These are phyloP conservation scores for Monosporascus sp. DNA, from an alignment of 2,329 filamentous ascomycete species.

Conservation along the genomic window DNA sequence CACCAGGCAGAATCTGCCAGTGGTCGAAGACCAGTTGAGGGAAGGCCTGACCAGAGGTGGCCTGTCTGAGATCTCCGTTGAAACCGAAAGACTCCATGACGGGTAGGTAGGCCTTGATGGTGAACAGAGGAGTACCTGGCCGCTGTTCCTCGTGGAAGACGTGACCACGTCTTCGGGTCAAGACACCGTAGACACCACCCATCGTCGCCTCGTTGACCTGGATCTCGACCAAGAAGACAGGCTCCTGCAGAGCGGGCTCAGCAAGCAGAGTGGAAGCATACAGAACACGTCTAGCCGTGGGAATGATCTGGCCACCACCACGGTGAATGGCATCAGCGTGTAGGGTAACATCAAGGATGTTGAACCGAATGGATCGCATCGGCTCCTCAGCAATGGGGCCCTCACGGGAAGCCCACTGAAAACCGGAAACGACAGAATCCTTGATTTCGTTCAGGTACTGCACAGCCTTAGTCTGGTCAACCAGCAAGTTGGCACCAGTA, in stretches of 20 bases:
- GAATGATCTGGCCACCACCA: slow-evolving; percentile 98
- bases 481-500: slow-evolving; percentile 93
- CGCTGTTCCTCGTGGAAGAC: slow-evolving; percentile 98
- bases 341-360: slow-evolving; percentile 98
- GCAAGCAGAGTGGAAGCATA: slow-evolving; percentile 90
- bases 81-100: slow-evolving; percentile 99
- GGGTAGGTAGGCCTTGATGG: slow-evolving; percentile 94
- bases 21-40: slow-evolving; percentile 98
- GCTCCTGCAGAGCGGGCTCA: slow-evolving; percentile 87
- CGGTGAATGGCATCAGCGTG: slow-evolving; percentile 99
- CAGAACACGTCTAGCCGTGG: slow-evolving; percentile 93
- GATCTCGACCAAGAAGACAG: slow-evolving; percentile 98
- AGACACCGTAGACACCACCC: slow-evolving; percentile 99
- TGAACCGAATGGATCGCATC: slow-evolving; percentile 95
- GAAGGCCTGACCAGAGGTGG: slow-evolving; percentile 97
- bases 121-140: slow-evolving; percentile 98
- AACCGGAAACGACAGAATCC: slow-evolving; percentile 98
- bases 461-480: slow-evolving; percentile 99
- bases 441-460: slow-evolving; percentile 99
- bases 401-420: slow-evolving; percentile 99
- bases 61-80: slow-evolving; percentile 91
- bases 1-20: slow-evolving; percentile 94
- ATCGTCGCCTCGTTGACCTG: slow-evolving; percentile 97
- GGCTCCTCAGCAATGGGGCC: slow-evolving; percentile 97
- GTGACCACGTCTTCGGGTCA: slow-evolving; percentile 96